phyloP scores from a whole-genome alignment of 2,329 filamentous ascomycete genomes.

The Albifimbria verrucaria region DNA sequence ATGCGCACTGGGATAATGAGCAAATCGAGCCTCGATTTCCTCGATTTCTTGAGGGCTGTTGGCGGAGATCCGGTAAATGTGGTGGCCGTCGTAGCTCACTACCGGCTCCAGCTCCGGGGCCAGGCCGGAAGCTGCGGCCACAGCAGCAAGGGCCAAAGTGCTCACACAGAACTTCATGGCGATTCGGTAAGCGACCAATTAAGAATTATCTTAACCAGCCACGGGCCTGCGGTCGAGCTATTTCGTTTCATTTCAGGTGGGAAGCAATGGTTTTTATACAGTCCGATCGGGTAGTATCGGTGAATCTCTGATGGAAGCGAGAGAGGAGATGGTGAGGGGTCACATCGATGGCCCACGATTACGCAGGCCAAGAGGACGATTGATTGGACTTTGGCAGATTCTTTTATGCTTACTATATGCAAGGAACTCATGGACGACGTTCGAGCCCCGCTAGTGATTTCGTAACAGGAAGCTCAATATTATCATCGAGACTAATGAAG shows the following conservation, averaged over 20 bases:
- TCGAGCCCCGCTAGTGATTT: neutral
- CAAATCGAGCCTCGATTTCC: conserved; percentile 14
- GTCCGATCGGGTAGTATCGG: neutral
- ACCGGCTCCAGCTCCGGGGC: neutral
- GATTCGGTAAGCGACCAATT: neutral
- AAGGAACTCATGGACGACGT: neutral
- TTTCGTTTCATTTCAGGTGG: too few relatives aligned
- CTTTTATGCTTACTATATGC: neutral
- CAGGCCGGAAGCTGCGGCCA: neutral
- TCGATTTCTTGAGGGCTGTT: conserved; percentile 10
- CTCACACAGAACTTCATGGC: conserved; percentile 1
- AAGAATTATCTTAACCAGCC: neutral
- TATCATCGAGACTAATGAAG: neutral
- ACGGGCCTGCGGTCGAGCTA: neutral
- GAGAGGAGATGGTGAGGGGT: neutral
- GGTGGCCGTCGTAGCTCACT: conserved; percentile 28
- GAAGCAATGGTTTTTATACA: neutral
- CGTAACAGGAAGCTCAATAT: neutral
- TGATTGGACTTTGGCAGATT: neutral
- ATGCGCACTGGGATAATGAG: conserved; percentile 18
- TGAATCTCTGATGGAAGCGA: neutral
- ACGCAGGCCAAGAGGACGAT: neutral
- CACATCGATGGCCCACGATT: neutral
- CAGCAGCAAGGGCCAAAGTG: neutral
- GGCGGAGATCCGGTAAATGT: conserved; percentile 24